Conservation (phyloP, 2,329 filamentous ascomycete genomes). For the Knoxdaviesia proteae region DNA sequence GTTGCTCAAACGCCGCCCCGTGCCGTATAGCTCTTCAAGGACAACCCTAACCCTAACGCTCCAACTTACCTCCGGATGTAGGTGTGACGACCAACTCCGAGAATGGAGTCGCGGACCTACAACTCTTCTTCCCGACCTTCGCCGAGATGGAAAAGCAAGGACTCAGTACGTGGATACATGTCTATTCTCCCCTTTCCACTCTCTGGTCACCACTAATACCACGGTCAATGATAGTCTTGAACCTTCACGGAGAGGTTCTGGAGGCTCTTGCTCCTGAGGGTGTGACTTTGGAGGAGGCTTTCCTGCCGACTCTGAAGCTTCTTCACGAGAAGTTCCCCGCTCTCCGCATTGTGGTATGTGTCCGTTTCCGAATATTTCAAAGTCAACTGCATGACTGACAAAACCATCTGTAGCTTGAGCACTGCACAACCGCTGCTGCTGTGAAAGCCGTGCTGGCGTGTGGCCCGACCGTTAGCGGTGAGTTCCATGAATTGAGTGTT, state of each 20-base stretch:
- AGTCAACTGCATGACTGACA: background rate
- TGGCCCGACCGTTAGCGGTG: conserved; percentile 50
- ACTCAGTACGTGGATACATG: conserved; percentile 17
- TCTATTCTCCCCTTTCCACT: background rate
- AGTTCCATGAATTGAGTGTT: conserved; percentile 1
- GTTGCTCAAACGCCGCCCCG: no score
- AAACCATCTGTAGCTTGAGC: conserved; percentile 33
- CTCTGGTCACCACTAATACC: conserved; percentile 1
- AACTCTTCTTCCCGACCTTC: conserved; percentile 59
- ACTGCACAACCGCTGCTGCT: conserved; percentile 71
- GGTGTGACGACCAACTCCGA: conserved; percentile 46
- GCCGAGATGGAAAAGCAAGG: conserved; percentile 71
- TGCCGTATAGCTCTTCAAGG: no score
- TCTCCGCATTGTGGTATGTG: conserved; percentile 33
- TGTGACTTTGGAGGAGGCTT: conserved; percentile 27
- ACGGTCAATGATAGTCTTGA: conserved; percentile 35
- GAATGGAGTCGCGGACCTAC: conserved; percentile 48
- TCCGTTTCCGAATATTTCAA: background rate
- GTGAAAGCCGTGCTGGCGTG: conserved; percentile 58
- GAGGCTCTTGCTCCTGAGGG: conserved; percentile 24
- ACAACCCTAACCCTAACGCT: conserved; percentile 3
- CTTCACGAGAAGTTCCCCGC: conserved; percentile 59
- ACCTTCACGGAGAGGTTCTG: conserved; percentile 79
- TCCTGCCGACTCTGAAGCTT: conserved; percentile 58
- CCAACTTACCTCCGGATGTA: conserved; percentile 7